These are phyloP conservation scores for Yamagishiella unicocca DNA, from an alignment of 139 green algal genomes.

Conservation along the genomic window DNA sequence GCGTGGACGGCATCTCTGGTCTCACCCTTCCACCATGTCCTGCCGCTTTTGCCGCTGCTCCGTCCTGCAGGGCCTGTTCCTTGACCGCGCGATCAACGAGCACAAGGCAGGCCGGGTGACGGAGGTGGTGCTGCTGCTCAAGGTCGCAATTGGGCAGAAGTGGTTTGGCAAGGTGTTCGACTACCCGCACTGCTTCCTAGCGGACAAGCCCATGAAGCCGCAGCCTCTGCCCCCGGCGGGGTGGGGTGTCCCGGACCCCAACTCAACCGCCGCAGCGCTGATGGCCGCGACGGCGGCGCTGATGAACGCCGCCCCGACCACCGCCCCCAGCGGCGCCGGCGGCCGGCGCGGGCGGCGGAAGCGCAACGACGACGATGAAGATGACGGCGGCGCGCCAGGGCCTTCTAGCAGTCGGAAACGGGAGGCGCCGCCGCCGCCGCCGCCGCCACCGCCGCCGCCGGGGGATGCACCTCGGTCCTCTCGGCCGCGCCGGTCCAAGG, in stretches of 20 bases:
- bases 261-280: neutral
- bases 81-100: conserved; percentile 35
- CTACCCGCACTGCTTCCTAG: conserved; percentile 43
- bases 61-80: conserved; percentile 41
- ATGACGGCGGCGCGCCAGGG: neutral
- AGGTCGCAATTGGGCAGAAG: conserved; percentile 18
- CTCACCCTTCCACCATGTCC: too few relatives aligned
- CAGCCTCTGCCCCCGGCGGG: conserved; percentile 7
- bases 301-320: neutral
- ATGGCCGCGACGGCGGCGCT: conserved; percentile 14
- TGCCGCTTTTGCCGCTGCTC: neutral
- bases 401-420: neutral
- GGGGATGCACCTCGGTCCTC: too few relatives aligned
- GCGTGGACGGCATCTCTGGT: too few relatives aligned
- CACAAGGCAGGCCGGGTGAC: conserved; percentile 14
- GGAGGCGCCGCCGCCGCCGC: neutral
- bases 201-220: conserved; percentile 20
- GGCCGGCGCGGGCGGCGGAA: neutral
- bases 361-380: neutral
- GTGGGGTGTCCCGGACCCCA: conserved; percentile 21
- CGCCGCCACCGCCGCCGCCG: neutral
- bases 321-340: neutral
- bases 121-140: conserved; percentile 45
- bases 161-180: conserved; percentile 45
- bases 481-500: conserved; percentile 35